Conservation (phyloP, 2,329 filamentous ascomycete genomes). For the Colletotrichum sp. region DNA sequence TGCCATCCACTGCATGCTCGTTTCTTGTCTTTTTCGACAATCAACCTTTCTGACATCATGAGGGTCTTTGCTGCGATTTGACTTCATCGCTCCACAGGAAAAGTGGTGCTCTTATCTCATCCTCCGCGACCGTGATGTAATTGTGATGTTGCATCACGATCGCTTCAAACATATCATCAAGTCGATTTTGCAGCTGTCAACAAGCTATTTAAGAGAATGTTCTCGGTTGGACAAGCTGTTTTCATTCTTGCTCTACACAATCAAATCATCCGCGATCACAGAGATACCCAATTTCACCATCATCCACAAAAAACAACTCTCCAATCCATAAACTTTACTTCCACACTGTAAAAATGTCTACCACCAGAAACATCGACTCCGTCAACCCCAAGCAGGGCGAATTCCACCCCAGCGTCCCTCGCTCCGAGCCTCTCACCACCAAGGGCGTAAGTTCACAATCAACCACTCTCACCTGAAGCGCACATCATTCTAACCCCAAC, state of each 20-base stretch:
- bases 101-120: slow-evolving; percentile 18
- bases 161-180: background rate
- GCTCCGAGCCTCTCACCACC: slow-evolving; percentile 56
- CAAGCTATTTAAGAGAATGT: background rate
- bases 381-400: slow-evolving; percentile 56
- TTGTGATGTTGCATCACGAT: background rate
- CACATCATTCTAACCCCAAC: slow-evolving; percentile 15
- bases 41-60: background rate
- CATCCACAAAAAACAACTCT: background rate
- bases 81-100: background rate
- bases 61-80: background rate
- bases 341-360: slow-evolving; percentile 39
- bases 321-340: background rate
- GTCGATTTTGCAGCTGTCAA: background rate
- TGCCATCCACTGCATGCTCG: background rate
- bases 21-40: background rate
- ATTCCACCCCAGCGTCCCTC: slow-evolving; percentile 57
- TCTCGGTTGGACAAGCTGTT: background rate
- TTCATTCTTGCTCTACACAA: background rate
- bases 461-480: background rate
- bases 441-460: slow-evolving; percentile 54
- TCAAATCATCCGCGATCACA: background rate
- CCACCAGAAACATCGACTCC: slow-evolving; percentile 53
- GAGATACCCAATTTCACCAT: background rate
- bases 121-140: background rate